These are phyloP conservation scores for Endothia cerciana DNA, from an alignment of 2,329 filamentous ascomycete genomes.

Conservation along the genomic window DNA sequence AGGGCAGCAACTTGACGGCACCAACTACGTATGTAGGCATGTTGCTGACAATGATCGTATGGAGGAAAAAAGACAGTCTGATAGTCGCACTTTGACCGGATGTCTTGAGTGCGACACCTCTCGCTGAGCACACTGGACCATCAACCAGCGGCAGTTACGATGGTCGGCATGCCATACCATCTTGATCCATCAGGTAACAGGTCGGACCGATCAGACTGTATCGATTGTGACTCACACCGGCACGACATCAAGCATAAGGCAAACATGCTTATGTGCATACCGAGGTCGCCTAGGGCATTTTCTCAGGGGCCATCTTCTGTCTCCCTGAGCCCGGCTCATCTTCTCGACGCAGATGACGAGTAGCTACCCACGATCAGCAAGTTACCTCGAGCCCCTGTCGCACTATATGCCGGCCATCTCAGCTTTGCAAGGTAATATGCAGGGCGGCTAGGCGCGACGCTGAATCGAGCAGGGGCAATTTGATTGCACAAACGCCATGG, in stretches of 20 bases:
- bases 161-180: conserved; percentile 10
- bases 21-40: background rate
- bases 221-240: conserved; percentile 7
- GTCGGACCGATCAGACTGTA: conserved; percentile 35
- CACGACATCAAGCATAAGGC: conserved; percentile 12
- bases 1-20: background rate
- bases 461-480: conserved; percentile 5
- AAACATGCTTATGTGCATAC: conserved; percentile 10
- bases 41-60: background rate
- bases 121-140: background rate
- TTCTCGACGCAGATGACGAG: background rate
- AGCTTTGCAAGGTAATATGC: background rate
- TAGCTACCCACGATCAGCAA: background rate
- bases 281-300: background rate
- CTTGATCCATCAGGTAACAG: conserved; percentile 33
- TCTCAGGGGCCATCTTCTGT: background rate
- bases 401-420: background rate
- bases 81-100: background rate
- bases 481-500: conserved; percentile 12
- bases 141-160: background rate
- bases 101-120: background rate
- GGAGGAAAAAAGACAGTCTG: background rate
- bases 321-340: background rate
- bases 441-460: conserved; percentile 8
- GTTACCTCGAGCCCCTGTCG: background rate